Evolutionary conservation across 2,329 filamentous ascomycete species (phyloP), one percentile per base, ranked within the genome.

Genomic region (Paracoccidioides lutzii): DNA sequence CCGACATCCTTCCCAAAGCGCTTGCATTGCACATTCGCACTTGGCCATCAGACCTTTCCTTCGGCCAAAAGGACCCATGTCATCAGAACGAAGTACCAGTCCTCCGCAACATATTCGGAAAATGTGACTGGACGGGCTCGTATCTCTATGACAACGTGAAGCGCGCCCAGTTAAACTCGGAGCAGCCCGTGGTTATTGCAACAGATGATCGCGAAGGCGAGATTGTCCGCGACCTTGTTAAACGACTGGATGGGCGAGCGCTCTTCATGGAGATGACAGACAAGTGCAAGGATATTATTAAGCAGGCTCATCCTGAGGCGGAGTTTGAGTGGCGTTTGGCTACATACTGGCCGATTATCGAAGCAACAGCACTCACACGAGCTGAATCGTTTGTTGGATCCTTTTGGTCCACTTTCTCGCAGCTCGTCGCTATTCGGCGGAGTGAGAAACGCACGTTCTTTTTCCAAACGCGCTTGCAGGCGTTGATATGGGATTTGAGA

Each of bases 41-140:
- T 44, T 53, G 52, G 52, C 52, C 52, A 5, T 53, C 52, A 7
- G 52, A 53, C 40, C 52, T 53, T 33, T 53, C 52, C 52, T 53
- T 53, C 28, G 52, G 52, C 30, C 52, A 53, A 41, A 53, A 46
- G n/a, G 52, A 53, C 8, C 41, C 52, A 14, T 53, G 52, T 33
- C 52, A 53, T 22, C 38, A 41, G 30, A 53, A 53, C 33, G 52
- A 53, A 42, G 35, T 53, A 5, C 52, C 52, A 3, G 52, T 53
- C 7, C 40, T 53, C 22, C 30, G 43, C 37, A 41, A 38, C 15
- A 40, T 45, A 40, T 53, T 44, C n/a, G 52, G 52, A 9, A 53
- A 53, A 53, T 53, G 52, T 15, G 52, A 53, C 5, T 53, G 52
- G 52, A 53, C 52, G 5, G 52, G 52, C 9, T 45, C 52, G 8